These are phyloP conservation scores for Paramyrothecium sp. DNA, from an alignment of 2,329 filamentous ascomycete species.

Conservation along the genomic window DNA sequence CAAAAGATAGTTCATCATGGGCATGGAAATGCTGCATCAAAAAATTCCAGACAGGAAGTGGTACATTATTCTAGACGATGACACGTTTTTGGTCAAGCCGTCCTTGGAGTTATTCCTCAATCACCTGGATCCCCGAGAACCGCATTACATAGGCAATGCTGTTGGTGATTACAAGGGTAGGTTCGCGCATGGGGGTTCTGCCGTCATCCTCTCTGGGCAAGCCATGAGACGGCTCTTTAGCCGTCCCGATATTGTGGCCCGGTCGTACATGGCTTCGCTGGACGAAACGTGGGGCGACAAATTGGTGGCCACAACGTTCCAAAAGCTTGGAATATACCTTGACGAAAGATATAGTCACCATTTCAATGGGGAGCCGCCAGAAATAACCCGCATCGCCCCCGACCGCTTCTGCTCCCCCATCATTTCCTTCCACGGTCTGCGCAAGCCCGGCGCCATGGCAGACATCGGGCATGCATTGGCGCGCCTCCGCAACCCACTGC, in stretches of 20 bases:
- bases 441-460: slow-evolving; percentile 42
- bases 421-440: slow-evolving; percentile 52
- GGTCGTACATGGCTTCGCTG: slow-evolving; percentile 46
- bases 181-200: slow-evolving; percentile 58
- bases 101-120: slow-evolving; percentile 47
- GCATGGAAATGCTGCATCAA: slow-evolving; percentile 50
- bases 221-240: slow-evolving; percentile 46
- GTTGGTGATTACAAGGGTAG: slow-evolving; percentile 54
- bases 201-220: slow-evolving; percentile 49
- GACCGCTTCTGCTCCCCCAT: slow-evolving; percentile 55
- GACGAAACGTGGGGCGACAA: slow-evolving; percentile 54
- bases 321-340: slow-evolving; percentile 53
- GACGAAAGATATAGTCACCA: slow-evolving; percentile 52
- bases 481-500: slow-evolving; percentile 35
- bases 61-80: slow-evolving; percentile 58
- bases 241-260: slow-evolving; percentile 38
- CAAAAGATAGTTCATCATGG: slow-evolving; percentile 53
- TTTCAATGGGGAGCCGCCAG: slow-evolving; percentile 55
- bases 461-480: slow-evolving; percentile 40
- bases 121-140: slow-evolving; percentile 44
- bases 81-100: slow-evolving; percentile 52
- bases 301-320: slow-evolving; percentile 51
- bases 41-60: slow-evolving; percentile 54
- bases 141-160: slow-evolving; percentile 55
- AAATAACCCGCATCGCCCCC: slow-evolving; percentile 44